phyloP scores from a whole-genome alignment of 2,329 filamentous ascomycete species.

The Epichloe baconii region DNA sequence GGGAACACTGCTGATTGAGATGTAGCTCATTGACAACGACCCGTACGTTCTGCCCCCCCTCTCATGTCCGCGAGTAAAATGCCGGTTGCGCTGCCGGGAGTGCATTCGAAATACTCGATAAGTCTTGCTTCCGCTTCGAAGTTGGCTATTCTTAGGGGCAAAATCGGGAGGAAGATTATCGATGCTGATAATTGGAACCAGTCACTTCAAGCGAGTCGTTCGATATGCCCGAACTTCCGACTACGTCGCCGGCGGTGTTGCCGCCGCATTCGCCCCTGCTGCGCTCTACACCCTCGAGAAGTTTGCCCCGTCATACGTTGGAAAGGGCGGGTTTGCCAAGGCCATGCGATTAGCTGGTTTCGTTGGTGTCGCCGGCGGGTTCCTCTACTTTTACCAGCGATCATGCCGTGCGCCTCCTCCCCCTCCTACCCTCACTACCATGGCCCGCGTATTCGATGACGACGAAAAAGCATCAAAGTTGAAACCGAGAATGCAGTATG shows the following conservation, averaged over 20 bases:
- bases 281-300: slow-evolving; percentile 70
- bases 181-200: slow-evolving; percentile 27
- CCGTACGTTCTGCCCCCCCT: slow-evolving; percentile 47
- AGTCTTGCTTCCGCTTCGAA: background rate
- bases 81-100: no score
- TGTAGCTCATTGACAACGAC: slow-evolving; percentile 95
- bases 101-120: no score
- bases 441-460: background rate
- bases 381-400: slow-evolving; percentile 74
- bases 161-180: background rate
- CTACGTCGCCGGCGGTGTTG: slow-evolving; percentile 56
- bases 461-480: slow-evolving; percentile 1
- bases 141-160: background rate
- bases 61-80: background rate
- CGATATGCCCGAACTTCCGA: slow-evolving; percentile 77
- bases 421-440: background rate
- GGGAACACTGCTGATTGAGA: slow-evolving; percentile 10
- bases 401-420: slow-evolving; percentile 53
- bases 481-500: background rate
- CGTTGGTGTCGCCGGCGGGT: slow-evolving; percentile 63
- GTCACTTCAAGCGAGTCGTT: slow-evolving; percentile 83
- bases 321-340: slow-evolving; percentile 67
- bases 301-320: slow-evolving; percentile 72
- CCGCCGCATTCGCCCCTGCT: slow-evolving; percentile 59
- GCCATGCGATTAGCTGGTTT: slow-evolving; percentile 68